These are phyloP conservation scores for Cladophialophora chaetospira DNA, from an alignment of 2,329 filamentous ascomycete species.

Conservation along the genomic window DNA sequence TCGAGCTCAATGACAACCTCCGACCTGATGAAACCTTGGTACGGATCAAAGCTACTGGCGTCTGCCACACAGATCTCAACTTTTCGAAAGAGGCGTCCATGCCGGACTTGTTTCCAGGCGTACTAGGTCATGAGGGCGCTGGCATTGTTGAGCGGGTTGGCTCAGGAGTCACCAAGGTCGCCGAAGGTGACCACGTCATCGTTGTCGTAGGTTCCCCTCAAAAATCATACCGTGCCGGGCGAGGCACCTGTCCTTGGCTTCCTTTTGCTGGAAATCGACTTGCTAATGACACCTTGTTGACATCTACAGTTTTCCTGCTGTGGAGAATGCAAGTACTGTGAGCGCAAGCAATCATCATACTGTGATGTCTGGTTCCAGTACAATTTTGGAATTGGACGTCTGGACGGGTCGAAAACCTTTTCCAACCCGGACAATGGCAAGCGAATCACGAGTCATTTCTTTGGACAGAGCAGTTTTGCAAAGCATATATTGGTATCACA, in stretches of 20 bases:
- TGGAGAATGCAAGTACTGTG: constrained; percentile 32
- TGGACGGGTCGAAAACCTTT: constrained; percentile 32
- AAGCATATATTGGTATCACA: constrained; percentile 34
- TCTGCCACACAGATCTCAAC: constrained; percentile 83
- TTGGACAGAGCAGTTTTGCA: constrained; percentile 38
- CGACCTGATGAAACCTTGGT: constrained; percentile 86
- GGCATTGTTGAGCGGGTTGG: constrained; percentile 58
- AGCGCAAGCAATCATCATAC: constrained; percentile 29
- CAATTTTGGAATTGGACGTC: constrained; percentile 30
- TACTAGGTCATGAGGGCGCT: constrained; percentile 57
- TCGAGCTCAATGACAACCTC: constrained; percentile 68
- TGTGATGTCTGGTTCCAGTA: constrained; percentile 34
- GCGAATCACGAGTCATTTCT: constrained; percentile 33
- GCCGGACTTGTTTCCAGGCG: constrained; percentile 63
- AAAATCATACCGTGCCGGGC: too few species aligned
- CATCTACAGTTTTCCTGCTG: constrained; percentile 31
- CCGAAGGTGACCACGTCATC: constrained; percentile 87
- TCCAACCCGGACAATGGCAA: constrained; percentile 12
- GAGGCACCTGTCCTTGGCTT: too few species aligned
- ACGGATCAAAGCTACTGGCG: constrained; percentile 85
- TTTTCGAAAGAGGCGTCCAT: constrained; percentile 29
- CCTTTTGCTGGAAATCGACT: too few species aligned
- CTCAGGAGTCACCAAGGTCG: constrained; percentile 62
- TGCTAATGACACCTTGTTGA: too few species aligned
- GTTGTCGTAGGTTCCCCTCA: too few species aligned